phyloP scores from a whole-genome alignment of 2,329 filamentous ascomycete species.

The Orbilia oligospora region DNA sequence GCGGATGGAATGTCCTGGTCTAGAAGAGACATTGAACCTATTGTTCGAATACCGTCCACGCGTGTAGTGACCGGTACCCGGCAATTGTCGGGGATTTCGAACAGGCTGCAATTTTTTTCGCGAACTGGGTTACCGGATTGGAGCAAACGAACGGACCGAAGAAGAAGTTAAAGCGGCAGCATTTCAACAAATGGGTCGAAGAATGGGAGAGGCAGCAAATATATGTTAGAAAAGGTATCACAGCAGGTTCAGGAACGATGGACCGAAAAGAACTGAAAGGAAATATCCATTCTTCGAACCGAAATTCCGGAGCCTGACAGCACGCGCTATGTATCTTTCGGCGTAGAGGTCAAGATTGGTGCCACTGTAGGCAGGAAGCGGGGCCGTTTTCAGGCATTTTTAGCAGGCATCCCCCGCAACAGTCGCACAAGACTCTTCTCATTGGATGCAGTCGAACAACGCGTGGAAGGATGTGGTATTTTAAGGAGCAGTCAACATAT shows the following conservation, averaged over 20 bases:
- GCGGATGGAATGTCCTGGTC: slow-evolving; percentile 43
- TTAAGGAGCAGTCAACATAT: background rate
- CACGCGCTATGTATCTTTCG: slow-evolving; percentile 6
- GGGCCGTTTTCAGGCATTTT: slow-evolving; percentile 34
- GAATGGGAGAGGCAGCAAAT: background rate
- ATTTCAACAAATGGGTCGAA: slow-evolving; percentile 8
- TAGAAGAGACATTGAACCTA: slow-evolving; percentile 43
- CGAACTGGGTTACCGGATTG: slow-evolving; percentile 50
- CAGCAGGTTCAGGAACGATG: background rate
- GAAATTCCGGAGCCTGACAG: background rate
- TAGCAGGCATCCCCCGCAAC: background rate
- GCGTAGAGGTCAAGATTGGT: background rate
- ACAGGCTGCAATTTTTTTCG: slow-evolving; percentile 28
- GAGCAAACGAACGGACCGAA: slow-evolving; percentile 2
- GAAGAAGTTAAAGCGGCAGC: slow-evolving; percentile 20
- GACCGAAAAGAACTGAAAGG: background rate
- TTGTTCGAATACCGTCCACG: slow-evolving; percentile 1
- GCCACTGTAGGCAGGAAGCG: slow-evolving; percentile 8
- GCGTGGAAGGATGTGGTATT: slow-evolving; percentile 11
- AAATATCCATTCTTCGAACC: background rate
- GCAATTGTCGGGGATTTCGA: slow-evolving; percentile 27
- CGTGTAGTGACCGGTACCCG: background rate
- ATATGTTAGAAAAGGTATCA: background rate
- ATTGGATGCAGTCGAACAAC: slow-evolving; percentile 20
- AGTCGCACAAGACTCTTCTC: background rate